These are phyloP conservation scores for Metschnikowia lochheadii DNA, from an alignment of 805 yeast species.

Conservation along the genomic window DNA sequence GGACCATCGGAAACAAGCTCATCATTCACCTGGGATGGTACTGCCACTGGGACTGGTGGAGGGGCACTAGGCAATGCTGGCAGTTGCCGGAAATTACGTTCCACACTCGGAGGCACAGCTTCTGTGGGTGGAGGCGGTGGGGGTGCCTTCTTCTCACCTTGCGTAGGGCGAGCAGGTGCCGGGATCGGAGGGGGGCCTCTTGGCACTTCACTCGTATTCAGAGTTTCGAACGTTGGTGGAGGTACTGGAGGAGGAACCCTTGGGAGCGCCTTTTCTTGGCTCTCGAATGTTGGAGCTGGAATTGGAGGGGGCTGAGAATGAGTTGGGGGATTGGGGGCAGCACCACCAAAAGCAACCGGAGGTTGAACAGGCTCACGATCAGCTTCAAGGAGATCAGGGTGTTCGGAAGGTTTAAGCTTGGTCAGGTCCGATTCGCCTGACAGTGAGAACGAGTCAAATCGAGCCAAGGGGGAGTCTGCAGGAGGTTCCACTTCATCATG, in stretches of 20 bases:
- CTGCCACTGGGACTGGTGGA: slow-evolving; percentile 9
- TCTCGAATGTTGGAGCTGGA: slow-evolving; percentile 14
- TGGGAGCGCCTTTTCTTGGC: slow-evolving; percentile 5
- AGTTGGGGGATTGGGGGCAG: not conserved
- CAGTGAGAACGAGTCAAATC: slow-evolving; percentile 3
- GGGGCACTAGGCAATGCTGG: slow-evolving; percentile 10
- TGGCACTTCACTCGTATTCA: not conserved
- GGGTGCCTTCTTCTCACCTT: slow-evolving; percentile 5
- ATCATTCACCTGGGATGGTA: slow-evolving; percentile 5
- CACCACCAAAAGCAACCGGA: slow-evolving; percentile 11
- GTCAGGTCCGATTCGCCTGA: slow-evolving; percentile 1
- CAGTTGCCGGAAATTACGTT: not conserved
- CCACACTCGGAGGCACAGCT: slow-evolving; percentile 4
- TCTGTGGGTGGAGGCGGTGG: slow-evolving; percentile 11
- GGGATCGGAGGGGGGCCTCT: slow-evolving; percentile 16
- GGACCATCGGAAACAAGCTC: slow-evolving; percentile 12
- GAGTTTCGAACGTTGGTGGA: slow-evolving; percentile 15
- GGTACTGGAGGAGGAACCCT: slow-evolving; percentile 17
- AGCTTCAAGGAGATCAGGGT: slow-evolving; percentile 1
- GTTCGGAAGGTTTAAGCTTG: not conserved
- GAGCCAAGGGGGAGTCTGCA: slow-evolving; percentile 9
- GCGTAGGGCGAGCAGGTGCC: slow-evolving; percentile 9
- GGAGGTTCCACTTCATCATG: slow-evolving; percentile 7
- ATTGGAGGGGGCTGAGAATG: slow-evolving; percentile 8
- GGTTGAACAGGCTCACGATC: slow-evolving; percentile 1